Percentiles rank a stretch among this genome's conserved stretches.
These are phyloP conservation scores for Rhododendron williamsianum DNA, from an alignment of 148 eudicot species.

Conservation along the genomic window DNA sequence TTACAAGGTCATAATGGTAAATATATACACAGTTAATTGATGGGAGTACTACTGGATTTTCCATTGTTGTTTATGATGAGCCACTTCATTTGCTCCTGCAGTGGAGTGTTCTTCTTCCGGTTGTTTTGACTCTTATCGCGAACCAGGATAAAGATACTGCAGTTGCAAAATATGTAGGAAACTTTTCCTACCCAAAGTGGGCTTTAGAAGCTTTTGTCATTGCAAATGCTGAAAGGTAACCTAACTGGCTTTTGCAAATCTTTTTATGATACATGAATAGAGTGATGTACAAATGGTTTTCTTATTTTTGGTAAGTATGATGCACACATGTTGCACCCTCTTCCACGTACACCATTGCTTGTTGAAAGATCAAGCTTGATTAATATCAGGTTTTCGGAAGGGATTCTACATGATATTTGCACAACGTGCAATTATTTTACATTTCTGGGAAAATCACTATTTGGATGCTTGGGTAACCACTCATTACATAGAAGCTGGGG, in stretches of 20 bases:
- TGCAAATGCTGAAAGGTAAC: conserved; percentile 87
- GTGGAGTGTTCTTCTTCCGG: conserved; percentile 95
- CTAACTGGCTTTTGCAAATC: background rate
- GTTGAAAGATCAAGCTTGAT: background rate
- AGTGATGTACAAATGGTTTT: background rate
- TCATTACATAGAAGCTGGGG: background rate
- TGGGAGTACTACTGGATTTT: background rate
- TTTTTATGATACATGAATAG: background rate
- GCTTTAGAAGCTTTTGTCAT: conserved; percentile 87
- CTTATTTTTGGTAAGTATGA: background rate
- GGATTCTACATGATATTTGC: background rate
- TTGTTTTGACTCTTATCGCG: conserved; percentile 80
- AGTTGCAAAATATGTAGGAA: conserved; percentile 34
- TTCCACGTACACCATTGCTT: background rate
- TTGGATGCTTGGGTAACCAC: too few species aligned
- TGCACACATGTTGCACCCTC: background rate
- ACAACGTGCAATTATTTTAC: background rate
- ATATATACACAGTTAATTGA: background rate
- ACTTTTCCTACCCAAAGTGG: conserved; percentile 67
- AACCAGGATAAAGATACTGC: conserved; percentile 62
- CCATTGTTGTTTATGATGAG: background rate
- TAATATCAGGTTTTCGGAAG: background rate
- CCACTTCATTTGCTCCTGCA: conserved; percentile 24
- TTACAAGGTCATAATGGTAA: background rate
- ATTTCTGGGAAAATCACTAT: background rate